Evolutionary conservation across 345 rosid species (phyloP).

Genomic region (Orychophragmus violaceus): DNA sequence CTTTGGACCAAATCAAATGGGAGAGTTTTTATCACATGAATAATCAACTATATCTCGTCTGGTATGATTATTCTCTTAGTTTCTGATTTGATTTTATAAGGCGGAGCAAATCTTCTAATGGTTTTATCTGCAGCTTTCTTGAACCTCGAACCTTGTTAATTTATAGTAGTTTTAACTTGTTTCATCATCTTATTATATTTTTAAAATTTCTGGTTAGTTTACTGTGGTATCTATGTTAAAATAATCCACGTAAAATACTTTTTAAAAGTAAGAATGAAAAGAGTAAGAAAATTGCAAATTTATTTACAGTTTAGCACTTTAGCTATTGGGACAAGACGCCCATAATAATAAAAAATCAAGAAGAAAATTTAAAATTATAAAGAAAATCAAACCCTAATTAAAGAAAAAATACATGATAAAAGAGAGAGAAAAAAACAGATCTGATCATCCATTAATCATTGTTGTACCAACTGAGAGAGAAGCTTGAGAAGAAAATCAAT

Average conservation of each 20-base stretch:
- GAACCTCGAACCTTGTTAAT: too few species aligned
- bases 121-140: too few species aligned
- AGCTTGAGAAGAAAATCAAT: constrained; percentile 83
- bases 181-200: too few species aligned
- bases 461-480: constrained; percentile 72
- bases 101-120: too few species aligned
- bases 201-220: too few species aligned
- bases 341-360: background rate
- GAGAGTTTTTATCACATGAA: too few species aligned
- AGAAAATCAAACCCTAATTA: background rate
- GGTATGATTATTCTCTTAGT: too few species aligned
- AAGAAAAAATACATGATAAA: background rate
- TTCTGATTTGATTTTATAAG: too few species aligned
- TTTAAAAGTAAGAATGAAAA: background rate
- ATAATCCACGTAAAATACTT: background rate
- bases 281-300: background rate
- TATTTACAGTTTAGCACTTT: constrained; percentile 19
- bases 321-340: background rate
- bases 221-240: background rate
- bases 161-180: too few species aligned
- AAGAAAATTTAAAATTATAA: background rate
- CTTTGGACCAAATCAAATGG: too few species aligned
- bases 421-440: background rate
- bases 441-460: constrained; percentile 26
- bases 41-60: too few species aligned